Base-by-base conservation (phyloP, 1,139 yeast genomes). In the Scheffersomyces segobiensis region DNA sequence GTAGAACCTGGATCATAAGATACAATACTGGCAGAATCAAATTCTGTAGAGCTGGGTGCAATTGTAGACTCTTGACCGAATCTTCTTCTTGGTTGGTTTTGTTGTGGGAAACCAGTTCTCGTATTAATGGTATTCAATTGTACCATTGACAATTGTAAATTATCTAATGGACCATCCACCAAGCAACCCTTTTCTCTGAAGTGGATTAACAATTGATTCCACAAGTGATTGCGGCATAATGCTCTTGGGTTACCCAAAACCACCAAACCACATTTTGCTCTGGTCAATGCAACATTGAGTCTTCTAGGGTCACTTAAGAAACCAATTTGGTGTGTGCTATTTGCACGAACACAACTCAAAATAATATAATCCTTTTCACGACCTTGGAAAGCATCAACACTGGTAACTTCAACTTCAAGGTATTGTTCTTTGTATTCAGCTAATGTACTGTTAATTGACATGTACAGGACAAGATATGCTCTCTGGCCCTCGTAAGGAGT, bases 401-500 rank as follows among this genome's bases (percentile, higher is more conserved):
- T 89, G 18, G 96, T 92, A 39, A 93, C 93, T 74, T 93, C 98
- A 53, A 93, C 90, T 55, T 84, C 87, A 56, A 81, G 73, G 71
- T 92, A 92, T 53, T 86, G 75, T 2, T 87, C 88, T 65, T 85
- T 86, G 53, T 65, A 69, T 57, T 86, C 89, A 32, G 79, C 73
- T 69, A 89, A 70, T 1, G 91, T 78, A 22, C 95, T 90, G 67
- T 88, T 87, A 78, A 87, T 74, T 64, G 85, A 83, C 93, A 93
- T 87, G 71, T 90, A 90, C 67, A 89, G 95, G 17, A 86, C 83
- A 59, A 93, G 79, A 69, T 89, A 93, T 0, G 96, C 91, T 63
- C 97, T 80, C 75, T 93, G 98, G 46, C 97, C 98, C 72, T 92
- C 97, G 72, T 93, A 93, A 0, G 98, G 98, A 3, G 98, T 93